Evolutionary conservation across 2,329 filamentous ascomycete genomes (phyloP).

Genomic region (Passalora sequoiae): DNA sequence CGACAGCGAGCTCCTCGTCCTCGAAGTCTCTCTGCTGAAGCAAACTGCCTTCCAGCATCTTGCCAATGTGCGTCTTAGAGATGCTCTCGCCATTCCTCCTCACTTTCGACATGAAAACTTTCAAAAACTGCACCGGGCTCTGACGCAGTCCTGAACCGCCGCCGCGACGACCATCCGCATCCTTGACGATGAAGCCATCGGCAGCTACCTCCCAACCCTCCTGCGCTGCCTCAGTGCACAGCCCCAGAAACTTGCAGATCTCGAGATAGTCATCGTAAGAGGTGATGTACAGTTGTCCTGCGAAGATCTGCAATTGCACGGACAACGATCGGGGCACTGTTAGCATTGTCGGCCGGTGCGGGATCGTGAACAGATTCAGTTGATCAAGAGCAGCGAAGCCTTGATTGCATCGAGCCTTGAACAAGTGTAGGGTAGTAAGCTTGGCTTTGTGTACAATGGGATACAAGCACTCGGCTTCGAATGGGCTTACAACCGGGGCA

Average conservation of each 20-base stretch:
- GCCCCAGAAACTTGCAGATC: slow-evolving; percentile 16
- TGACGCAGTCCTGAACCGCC: slow-evolving; percentile 6
- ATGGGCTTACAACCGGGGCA: slow-evolving; percentile 56
- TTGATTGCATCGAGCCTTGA: slow-evolving; percentile 46
- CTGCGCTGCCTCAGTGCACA: slow-evolving; percentile 10
- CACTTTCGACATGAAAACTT: slow-evolving; percentile 20
- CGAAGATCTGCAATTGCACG: slow-evolving; percentile 58
- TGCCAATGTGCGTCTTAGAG: slow-evolving; percentile 24
- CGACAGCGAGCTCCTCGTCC: neutral
- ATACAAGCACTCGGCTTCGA: slow-evolving; percentile 54
- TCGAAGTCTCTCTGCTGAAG: slow-evolving; percentile 11
- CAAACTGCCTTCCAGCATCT: slow-evolving; percentile 19
- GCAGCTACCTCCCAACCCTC: slow-evolving; percentile 16
- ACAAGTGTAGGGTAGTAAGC: slow-evolving; percentile 41
- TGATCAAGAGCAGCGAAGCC: slow-evolving; percentile 40
- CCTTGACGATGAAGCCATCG: slow-evolving; percentile 23
- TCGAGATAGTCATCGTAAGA: slow-evolving; percentile 50
- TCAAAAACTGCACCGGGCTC: slow-evolving; percentile 23
- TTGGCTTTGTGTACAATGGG: slow-evolving; percentile 36
- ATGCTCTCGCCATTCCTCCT: slow-evolving; percentile 19
- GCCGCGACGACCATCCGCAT: slow-evolving; percentile 9
- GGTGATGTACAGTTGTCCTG: slow-evolving; percentile 61
- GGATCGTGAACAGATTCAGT: slow-evolving; percentile 40
- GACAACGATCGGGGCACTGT: slow-evolving; percentile 30
- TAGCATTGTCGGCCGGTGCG: neutral